Evolutionary conservation across 371 early-diverging fungal species (phyloP).

Genomic region (Dinochytrium kinnereticum): DNA sequence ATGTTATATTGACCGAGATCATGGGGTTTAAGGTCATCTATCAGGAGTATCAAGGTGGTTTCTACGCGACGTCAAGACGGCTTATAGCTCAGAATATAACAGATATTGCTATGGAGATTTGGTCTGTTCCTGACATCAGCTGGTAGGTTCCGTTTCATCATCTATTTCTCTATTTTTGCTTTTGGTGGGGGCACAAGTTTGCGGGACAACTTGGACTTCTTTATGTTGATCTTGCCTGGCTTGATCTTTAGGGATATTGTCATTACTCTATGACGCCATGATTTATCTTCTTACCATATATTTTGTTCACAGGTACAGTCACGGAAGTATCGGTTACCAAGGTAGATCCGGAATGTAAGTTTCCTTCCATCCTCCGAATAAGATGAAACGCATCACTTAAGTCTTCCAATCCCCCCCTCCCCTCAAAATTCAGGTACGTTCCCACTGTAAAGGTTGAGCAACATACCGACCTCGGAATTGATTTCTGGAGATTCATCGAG

Average conservation of each 20-base stretch:
- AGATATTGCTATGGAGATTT: constrained; percentile 14
- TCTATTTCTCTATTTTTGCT: not conserved
- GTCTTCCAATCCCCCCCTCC: not conserved
- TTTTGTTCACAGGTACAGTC: constrained; percentile 9
- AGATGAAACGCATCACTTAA: not conserved
- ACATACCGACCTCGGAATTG: constrained; percentile 17
- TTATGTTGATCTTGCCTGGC: too few relatives aligned
- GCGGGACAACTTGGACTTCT: too few relatives aligned
- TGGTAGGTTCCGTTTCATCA: not conserved
- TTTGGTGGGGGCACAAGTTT: too few relatives aligned
- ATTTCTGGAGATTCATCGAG: constrained; percentile 28
- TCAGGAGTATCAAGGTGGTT: not conserved
- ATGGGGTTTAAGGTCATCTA: constrained; percentile 2
- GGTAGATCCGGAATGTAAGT: constrained; percentile 13
- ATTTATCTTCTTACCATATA: too few relatives aligned
- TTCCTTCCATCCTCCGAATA: not conserved
- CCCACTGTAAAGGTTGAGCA: constrained; percentile 12
- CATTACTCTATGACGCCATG: too few relatives aligned
- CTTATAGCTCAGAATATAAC: not conserved
- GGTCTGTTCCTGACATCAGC: not conserved
- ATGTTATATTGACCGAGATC: not conserved
- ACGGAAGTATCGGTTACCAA: constrained; percentile 5
- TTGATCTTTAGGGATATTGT: too few relatives aligned
- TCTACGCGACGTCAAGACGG: not conserved
- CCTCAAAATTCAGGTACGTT: constrained; percentile 12